These are phyloP conservation scores for Lepidium didymum DNA, from an alignment of 345 rosid species.

Conservation along the genomic window DNA sequence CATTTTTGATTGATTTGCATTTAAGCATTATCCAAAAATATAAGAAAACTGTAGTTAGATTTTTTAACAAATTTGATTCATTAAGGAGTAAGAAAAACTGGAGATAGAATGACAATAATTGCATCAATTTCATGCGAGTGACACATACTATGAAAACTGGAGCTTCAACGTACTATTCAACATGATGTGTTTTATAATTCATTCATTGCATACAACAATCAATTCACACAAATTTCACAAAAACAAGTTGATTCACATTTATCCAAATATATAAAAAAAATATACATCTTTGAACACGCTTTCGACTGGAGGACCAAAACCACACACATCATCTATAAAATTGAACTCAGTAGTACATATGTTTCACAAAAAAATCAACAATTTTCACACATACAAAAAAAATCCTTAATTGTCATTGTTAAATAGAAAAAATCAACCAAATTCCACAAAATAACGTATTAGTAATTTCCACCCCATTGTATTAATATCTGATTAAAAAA, in stretches of 20 bases:
- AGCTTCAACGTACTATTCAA: constrained; percentile 19
- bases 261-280: too few relatives aligned
- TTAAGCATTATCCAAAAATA: too few relatives aligned
- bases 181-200: not conserved
- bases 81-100: not conserved
- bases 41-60: too few relatives aligned
- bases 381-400: too few relatives aligned
- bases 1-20: too few relatives aligned
- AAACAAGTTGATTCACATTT: not conserved
- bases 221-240: not conserved
- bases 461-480: not conserved
- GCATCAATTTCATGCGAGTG: constrained; percentile 30
- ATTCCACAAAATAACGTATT: not conserved
- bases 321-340: not conserved
- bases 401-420: not conserved
- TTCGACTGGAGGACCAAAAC: not conserved
- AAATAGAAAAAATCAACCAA: not conserved
- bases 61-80: not conserved
- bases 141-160: constrained; percentile 5
- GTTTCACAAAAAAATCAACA: not conserved
- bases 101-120: constrained; percentile 17
- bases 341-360: not conserved
- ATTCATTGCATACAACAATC: not conserved
- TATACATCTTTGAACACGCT: too few relatives aligned
- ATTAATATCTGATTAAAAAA: too few relatives aligned